These are phyloP conservation scores for Candida vaughaniae DNA, from an alignment of 805 yeast species.

Conservation along the genomic window DNA sequence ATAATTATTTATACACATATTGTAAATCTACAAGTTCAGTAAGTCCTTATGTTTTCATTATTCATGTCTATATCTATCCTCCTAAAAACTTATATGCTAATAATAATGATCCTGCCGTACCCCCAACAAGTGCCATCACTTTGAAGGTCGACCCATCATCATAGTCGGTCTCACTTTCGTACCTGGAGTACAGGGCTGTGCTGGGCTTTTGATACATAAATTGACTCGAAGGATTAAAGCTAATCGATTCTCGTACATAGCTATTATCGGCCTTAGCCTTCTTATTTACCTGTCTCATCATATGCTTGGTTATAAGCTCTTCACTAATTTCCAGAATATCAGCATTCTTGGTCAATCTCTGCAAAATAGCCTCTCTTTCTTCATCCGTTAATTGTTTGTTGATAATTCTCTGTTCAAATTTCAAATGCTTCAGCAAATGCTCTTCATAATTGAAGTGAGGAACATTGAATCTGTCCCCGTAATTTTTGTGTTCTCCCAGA, in stretches of 20 bases:
- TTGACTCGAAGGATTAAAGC: conserved; percentile 17
- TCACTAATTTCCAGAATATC: conserved; percentile 30
- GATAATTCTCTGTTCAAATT: conserved; percentile 44
- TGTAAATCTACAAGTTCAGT: too few relatives aligned
- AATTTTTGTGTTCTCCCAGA: conserved; percentile 35
- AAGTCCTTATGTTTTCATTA: too few relatives aligned
- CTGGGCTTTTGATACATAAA: conserved; percentile 36
- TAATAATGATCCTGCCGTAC: conserved; percentile 29
- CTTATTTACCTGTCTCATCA: conserved; percentile 37
- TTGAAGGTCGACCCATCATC: conserved; percentile 21
- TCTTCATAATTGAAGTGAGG: conserved; percentile 62
- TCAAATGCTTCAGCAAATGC: conserved; percentile 52
- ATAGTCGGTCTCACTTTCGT: conserved; percentile 11
- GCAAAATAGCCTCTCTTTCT: conserved; percentile 31
- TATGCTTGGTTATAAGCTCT: conserved; percentile 41
- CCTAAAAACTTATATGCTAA: conserved; percentile 23
- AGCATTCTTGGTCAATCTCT: conserved; percentile 30
- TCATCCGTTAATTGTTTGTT: conserved; percentile 28
- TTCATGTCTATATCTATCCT: too few relatives aligned
- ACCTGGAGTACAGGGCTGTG: conserved; percentile 2
- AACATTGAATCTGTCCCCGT: conserved; percentile 49
- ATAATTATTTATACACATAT: too few relatives aligned
- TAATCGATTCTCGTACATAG: conserved; percentile 7
- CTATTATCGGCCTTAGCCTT: conserved; percentile 9
- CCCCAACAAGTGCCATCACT: conserved; percentile 27